Evolutionary conservation across 345 rosid genomes (phyloP).

Genomic region (Streptanthus diversifolius): DNA sequence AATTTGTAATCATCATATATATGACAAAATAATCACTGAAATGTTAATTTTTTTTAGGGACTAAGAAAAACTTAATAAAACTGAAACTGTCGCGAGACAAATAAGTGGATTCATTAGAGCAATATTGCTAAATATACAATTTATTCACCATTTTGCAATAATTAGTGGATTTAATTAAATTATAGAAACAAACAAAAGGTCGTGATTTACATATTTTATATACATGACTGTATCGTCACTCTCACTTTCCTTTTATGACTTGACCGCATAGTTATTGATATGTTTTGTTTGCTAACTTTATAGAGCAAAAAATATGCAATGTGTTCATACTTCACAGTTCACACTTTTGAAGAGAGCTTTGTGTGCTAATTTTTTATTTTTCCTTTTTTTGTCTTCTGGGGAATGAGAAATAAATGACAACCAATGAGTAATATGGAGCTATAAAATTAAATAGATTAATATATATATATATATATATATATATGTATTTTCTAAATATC

Average conservation of each 20-base stretch:
- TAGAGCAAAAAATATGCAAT: not conserved
- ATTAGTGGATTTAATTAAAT: not conserved
- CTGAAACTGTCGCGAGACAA: not conserved
- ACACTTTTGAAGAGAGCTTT: not conserved
- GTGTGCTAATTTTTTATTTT: not conserved
- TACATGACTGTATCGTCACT: not conserved
- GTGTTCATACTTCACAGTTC: constrained; percentile 16
- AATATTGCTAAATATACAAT: not conserved
- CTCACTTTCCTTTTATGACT: constrained; percentile 10
- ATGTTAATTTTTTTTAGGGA: not conserved
- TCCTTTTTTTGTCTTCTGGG: not conserved
- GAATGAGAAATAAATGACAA: not conserved
- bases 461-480: too few species aligned
- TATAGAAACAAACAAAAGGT: not conserved
- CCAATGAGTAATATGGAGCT: not conserved
- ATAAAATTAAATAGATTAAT: too few species aligned
- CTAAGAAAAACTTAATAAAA: not conserved
- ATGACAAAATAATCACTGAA: not conserved
- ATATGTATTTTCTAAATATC: too few species aligned
- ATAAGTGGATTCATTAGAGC: not conserved
- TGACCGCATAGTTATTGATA: not conserved
- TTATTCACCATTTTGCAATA: not conserved
- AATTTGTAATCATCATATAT: not conserved
- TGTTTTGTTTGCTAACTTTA: not conserved
- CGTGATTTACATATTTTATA: not conserved